A percentile compares a stretch with the other conserved stretches of the same genome.
phyloP scores from a whole-genome alignment of 768 basidiomycete genomes.

The Leucosporidium creatinivorum region DNA sequence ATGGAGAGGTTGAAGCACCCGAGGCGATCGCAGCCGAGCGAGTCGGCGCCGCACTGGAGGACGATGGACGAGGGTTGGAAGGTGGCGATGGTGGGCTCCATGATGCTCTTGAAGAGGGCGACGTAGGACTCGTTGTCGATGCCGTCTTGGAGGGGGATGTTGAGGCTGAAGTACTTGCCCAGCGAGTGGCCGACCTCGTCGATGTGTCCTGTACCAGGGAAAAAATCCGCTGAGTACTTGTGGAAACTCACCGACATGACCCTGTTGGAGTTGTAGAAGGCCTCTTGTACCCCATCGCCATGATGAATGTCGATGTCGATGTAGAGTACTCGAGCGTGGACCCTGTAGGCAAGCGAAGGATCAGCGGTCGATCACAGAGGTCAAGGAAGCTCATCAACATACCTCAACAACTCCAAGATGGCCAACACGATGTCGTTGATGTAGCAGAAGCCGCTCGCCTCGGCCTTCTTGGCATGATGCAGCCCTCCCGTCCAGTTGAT shows the following conservation, averaged over 20 bases:
- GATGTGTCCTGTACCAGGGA: constrained; percentile 92
- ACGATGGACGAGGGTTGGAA: constrained; percentile 88
- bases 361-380: no score
- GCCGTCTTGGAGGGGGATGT: constrained; percentile 90
- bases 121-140: constrained; percentile 97
- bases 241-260: constrained; percentile 99
- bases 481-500: constrained; percentile 99
- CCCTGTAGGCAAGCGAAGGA: constrained; percentile 47
- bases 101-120: constrained; percentile 88
- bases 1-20: constrained; percentile 98
- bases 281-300: constrained; percentile 91
- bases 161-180: constrained; percentile 90
- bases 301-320: constrained; percentile 99
- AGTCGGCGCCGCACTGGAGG: constrained; percentile 94
- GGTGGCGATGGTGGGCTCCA: constrained; percentile 82
- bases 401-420: constrained; percentile 86
- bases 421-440: constrained; percentile 69
- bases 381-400: no score
- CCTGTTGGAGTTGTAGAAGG: constrained; percentile 95
- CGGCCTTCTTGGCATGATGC: constrained; percentile 95
- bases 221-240: constrained; percentile 92
- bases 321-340: constrained; percentile 88
- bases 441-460: constrained; percentile 98
- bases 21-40: constrained; percentile 84
- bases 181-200: constrained; percentile 75